Evolutionary conservation across 495 filamentous ascomycete species (phyloP), one percentile per base, ranked within the genome.

Genomic region (Aspergillus diversus): DNA sequence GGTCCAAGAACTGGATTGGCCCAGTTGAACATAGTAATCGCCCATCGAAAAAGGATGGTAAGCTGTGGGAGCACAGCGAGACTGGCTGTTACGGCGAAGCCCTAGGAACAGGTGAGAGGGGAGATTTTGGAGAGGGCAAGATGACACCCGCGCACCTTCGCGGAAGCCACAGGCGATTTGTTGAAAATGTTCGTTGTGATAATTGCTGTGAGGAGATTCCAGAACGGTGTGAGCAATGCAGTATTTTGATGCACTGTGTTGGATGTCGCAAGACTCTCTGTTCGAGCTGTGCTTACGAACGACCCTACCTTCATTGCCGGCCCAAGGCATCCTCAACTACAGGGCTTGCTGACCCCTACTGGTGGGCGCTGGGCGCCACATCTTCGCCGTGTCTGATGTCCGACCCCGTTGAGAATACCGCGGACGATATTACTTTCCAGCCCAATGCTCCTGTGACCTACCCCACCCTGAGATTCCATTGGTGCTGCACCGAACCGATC

Each of bases 401-500:
- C 37, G 85, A 88, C 61, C 74, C 79, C 11, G 50, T 70, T 3
- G 63, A 65, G 50, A 63, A 72, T 49, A 32, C 60, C 5, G 39
- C 63, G 34, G 74, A 80, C 11, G 75, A 73, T 46, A 68, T 72
- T 15, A 61, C 59, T 21, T 61, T 60, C 15, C 75, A 77, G 33
- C 65, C 62, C 12, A 70, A 70, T 32, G 59, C 69, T 47, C 62
- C 72, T 11, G 55, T 66, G 32, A 61, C 71, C 21, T 73, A 76
- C 55, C 83, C 84, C 16, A 75, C 73, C 46, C 70, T 85, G 55
- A 83, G 78, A 32, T 84, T 85, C 65, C 78, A 83, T 59, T 87
- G 85, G 85, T 87, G 85, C 72, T 88, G 85, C 60, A 80, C 83
- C n/a, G 83, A 86, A 57, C 85, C 85, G 3, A 81, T 84, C 46